phyloP scores from a whole-genome alignment of 2,329 filamentous ascomycete genomes.

The Xylariaceae sp. region DNA sequence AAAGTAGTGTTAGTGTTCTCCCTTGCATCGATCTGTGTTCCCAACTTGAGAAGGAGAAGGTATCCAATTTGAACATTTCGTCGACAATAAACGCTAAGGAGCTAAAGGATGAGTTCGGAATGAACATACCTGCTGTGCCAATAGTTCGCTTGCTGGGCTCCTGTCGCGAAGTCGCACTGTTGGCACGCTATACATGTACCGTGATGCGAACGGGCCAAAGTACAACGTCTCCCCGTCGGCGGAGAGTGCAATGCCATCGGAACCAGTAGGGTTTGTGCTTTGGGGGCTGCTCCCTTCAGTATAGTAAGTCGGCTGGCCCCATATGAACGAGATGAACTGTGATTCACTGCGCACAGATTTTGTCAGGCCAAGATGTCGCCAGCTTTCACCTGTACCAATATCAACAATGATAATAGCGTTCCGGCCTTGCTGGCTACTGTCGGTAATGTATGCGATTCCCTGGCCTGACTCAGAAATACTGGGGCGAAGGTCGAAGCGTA shows the following conservation, averaged over 20 bases:
- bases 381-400: conserved; percentile 54
- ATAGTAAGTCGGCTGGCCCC: conserved; percentile 55
- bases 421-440: conserved; percentile 54
- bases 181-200: conserved; percentile 49
- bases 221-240: conserved; percentile 55
- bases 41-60: too few relatives aligned
- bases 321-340: conserved; percentile 56
- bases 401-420: conserved; percentile 59
- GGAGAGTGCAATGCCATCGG: conserved; percentile 58
- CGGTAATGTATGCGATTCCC: conserved; percentile 61
- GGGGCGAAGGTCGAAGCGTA: conserved; percentile 58
- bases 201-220: conserved; percentile 52
- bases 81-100: too few relatives aligned
- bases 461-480: conserved; percentile 48
- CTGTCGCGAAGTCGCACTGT: conserved; percentile 51
- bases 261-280: conserved; percentile 50
- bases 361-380: conserved; percentile 55
- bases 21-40: too few relatives aligned
- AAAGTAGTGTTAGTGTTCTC: conserved; percentile 37
- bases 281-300: conserved; percentile 45
- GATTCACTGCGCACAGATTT: conserved; percentile 48
- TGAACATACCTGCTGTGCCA: conserved; percentile 23
- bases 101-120: too few relatives aligned
- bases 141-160: conserved; percentile 47
- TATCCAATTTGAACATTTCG: too few relatives aligned